Evolutionary conservation across 306 rosid genomes (phyloP), one percentile per base, ranked within the genome.

Genomic region (Castanea sativa): DNA sequence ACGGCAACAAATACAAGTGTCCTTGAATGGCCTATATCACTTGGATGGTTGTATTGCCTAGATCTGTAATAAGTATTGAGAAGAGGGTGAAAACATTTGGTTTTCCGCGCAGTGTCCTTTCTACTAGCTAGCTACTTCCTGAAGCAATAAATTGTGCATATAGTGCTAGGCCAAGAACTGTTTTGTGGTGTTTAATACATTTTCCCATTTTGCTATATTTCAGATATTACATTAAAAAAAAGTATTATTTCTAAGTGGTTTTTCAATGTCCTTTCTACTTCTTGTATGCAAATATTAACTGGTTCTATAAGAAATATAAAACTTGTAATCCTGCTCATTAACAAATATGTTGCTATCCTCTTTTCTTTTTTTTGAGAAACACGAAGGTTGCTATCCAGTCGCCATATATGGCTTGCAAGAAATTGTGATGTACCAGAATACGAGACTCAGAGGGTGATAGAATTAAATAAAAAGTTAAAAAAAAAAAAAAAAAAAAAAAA

Each of bases 1-100:
- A 83, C 3, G 91, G 95, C 79, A 80, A 85, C 83, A 79, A 58
- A 85, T 1, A 0, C 82, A 92, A 94, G 84, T 94, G 97, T 80
- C 99, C 99, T 64, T 94, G 75, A 78, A 35, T 19, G 52, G 27
- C 25, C 72, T 8, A 19, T 19, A 67, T 19, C n/a, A 67, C 25
- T 67, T 14, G 15, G 69, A 29, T 63, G 41, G 20, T 63, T 63
- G 5, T 63, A 63, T 30, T 18, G 0, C 4, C 14, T 0, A 67
- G 38, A 6, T 35, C 27, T 35, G 52, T 72, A 32, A 51, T 33
- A 71, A 71, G 27, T 57, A 3, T 43, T 57, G 73, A 33, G 33
- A 67, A 52, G 5, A 43, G 9, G 45, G 5, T 30, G 73, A 64
- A 76, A 69, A 56, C 38, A 20, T 41, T 16, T 45, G 32, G 64